A percentile compares a stretch with the other conserved stretches of the same genome.
These are phyloP conservation scores for Pseudoscleropodium purum DNA, from an alignment of 225 moss, liverwort and hornwort genomes.

Conservation along the genomic window DNA sequence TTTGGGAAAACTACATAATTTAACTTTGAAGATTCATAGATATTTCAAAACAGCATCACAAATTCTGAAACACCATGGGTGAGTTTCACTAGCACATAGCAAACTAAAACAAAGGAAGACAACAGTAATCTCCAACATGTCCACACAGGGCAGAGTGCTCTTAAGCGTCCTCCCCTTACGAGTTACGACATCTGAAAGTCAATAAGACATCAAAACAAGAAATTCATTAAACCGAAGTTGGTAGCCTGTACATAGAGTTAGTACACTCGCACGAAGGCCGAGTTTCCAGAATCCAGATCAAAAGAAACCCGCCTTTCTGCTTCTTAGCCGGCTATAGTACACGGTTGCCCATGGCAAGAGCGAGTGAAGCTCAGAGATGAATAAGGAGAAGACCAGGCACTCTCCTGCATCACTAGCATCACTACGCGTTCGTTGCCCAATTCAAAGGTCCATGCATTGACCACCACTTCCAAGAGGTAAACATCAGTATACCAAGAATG, in stretches of 20 bases:
- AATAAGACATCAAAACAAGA: background rate
- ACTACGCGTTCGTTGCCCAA: background rate
- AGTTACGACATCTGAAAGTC: background rate
- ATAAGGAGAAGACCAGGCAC: background rate
- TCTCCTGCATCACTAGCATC: background rate
- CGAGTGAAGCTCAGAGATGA: background rate
- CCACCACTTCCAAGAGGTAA: background rate
- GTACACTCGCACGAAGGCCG: background rate
- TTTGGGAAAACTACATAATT: too few relatives aligned
- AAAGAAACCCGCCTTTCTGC: background rate
- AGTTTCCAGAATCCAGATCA: background rate
- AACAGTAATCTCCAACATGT: background rate
- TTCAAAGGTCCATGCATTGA: background rate
- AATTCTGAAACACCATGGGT: background rate
- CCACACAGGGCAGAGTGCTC: background rate
- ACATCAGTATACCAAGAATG: background rate
- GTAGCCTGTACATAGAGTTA: slow-evolving; percentile 1
- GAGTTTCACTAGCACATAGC: background rate
- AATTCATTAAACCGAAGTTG: background rate
- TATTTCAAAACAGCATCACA: background rate
- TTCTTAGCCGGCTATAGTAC: slow-evolving; percentile 3
- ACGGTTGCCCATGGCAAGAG: background rate
- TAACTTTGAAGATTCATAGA: background rate
- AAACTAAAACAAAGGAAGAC: background rate
- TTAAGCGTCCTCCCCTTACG: background rate